These are phyloP conservation scores for Populus hybrid DNA, from an alignment of 441 rosid species.

Conservation along the genomic window DNA sequence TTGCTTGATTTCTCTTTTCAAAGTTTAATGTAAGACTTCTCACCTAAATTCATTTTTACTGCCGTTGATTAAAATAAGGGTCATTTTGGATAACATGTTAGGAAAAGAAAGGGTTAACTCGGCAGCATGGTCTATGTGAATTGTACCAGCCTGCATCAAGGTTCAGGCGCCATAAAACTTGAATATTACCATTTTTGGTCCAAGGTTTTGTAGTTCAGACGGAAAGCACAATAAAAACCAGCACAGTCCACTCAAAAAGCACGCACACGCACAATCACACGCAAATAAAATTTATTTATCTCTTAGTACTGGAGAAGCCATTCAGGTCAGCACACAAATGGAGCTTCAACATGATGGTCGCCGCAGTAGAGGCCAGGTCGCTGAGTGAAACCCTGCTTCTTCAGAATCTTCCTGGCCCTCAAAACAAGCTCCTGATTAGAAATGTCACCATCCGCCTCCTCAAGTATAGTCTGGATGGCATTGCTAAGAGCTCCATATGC, in stretches of 20 bases:
- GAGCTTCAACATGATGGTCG: conserved; percentile 44
- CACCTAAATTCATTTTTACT: too few relatives aligned
- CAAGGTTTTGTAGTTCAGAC: neutral
- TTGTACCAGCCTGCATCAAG: too few relatives aligned
- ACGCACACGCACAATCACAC: neutral
- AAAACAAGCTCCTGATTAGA: conserved; percentile 59
- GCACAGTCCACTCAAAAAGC: neutral
- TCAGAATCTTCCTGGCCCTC: conserved; percentile 57
- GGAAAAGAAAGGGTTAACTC: too few relatives aligned
- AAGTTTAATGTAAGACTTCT: too few relatives aligned
- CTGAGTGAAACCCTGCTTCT: conserved; percentile 84
- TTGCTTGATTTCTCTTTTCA: too few relatives aligned
- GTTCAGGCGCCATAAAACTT: neutral
- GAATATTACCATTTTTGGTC: conserved; percentile 3
- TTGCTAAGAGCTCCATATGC: conserved; percentile 97
- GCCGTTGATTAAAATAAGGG: too few relatives aligned
- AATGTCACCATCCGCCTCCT: conserved; percentile 52
- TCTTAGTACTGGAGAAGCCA: neutral
- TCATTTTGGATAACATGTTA: too few relatives aligned
- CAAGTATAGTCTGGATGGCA: conserved; percentile 69
- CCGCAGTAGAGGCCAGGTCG: conserved; percentile 84
- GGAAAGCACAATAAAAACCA: neutral
- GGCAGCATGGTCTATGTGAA: too few relatives aligned
- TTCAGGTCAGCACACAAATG: conserved; percentile 46
- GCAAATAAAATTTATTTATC: neutral